Evolutionary conservation across 768 basidiomycete genomes (phyloP).

Genomic region (Naganishia vaughanmartiniae): DNA sequence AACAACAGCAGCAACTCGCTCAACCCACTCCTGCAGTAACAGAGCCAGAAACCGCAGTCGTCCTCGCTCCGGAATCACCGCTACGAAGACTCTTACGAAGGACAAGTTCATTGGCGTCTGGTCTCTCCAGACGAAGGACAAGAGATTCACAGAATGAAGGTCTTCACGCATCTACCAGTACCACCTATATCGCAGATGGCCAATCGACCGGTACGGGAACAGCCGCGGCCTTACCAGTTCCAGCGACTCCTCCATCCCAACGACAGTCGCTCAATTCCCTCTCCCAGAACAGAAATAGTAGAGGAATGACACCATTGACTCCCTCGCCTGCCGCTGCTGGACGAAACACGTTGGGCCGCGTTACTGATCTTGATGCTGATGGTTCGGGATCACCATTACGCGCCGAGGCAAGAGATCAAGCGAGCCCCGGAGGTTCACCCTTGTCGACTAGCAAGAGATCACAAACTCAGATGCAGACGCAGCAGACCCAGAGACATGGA

Average conservation of each 20-base stretch:
- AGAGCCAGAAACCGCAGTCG: neutral
- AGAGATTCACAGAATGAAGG: neutral
- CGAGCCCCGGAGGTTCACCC: too few relatives aligned
- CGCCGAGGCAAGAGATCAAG: too few relatives aligned
- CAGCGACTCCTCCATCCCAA: neutral
- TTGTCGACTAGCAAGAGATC: too few relatives aligned
- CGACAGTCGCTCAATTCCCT: neutral
- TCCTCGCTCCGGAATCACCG: slow-evolving; percentile 11
- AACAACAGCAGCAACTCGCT: neutral
- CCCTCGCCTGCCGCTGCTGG: neutral
- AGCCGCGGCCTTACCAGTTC: neutral
- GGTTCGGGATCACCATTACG: too few relatives aligned
- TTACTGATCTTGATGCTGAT: neutral
- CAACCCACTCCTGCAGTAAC: too few relatives aligned
- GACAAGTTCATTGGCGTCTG: neutral
- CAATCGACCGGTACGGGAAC: neutral
- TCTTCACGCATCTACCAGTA: neutral
- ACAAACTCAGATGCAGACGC: too few relatives aligned
- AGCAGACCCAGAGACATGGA: neutral
- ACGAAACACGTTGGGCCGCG: neutral
- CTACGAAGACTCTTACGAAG: neutral
- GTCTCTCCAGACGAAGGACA: neutral
- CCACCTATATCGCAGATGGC: neutral
- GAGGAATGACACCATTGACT: neutral
- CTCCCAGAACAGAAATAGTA: too few relatives aligned